phyloP scores from a whole-genome alignment of 164 flowering plant genomes.

The grape (Vitis vinifera) region ASM3070453v1 NC_081808.1:2086501-2087000 shows the following conservation, averaged over 20 bases:
- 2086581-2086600: too few species aligned
- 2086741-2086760: conserved; percentile 11
- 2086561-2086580: too few species aligned
- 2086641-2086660: too few species aligned
- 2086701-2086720: too few species aligned
- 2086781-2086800: conserved; percentile 23
- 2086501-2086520: too few species aligned
- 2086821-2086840: conserved; percentile 22
- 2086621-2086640: too few species aligned
- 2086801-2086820: conserved; percentile 30
- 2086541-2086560: too few species aligned
- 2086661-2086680: too few species aligned
- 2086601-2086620: too few species aligned
- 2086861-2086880: neutral
- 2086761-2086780: conserved; percentile 24
- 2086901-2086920: conserved; percentile 16
- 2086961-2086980: conserved; percentile 10
- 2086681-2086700: too few species aligned
- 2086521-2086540: too few species aligned
- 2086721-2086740: conserved; percentile 14
- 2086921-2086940: conserved; percentile 28
- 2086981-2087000: conserved; percentile 27
- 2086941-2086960: conserved; percentile 6
- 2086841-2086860: conserved; percentile 15
- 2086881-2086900: neutral